Evolutionary conservation across 2,329 filamentous ascomycete genomes (phyloP), one percentile per base, ranked within the genome.

Genomic region (Diaporthe citrichinensis): DNA sequence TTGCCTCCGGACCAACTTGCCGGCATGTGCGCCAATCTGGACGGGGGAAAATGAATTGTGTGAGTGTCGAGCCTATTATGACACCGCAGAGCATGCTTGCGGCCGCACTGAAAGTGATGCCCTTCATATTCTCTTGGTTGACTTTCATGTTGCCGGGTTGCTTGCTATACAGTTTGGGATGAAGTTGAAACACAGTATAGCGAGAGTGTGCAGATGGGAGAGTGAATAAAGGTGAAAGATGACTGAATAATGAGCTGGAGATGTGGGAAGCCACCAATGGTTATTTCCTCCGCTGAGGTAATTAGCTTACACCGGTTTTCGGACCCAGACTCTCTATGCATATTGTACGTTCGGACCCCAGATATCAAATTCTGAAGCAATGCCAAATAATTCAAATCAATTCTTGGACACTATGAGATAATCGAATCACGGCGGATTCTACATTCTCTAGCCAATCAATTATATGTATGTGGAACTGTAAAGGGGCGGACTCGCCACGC

Each of bases 11-110:
- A 53, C n/a, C 49, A 53, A 53, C 14, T 53, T 53, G 49, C 8
- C 49, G 49, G 9, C 49, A 53, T 53, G 49, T 53, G n/a, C 49
- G 49, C 49, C 49, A 53, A 53, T 53, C 49, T 53, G 49, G 49
- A 10, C 49, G 49, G 1, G 49, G 49, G n/a, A 25, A 53, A 53
- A 53, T 10, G n/a, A 53, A 53, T 25, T 53, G 49, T 25, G 49
- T 53, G 49, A 53, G 23, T 12, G 49, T 53, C 49, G 49, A 53
- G n/a, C 49, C 49, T 53, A 53, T 25, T 9, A 53, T 53, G 49
- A 53, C 23, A 10, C 49, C 49, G 49, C n/a, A 53, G 25, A 53
- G 49, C 9, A 25, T 53, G 49, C 49, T 53, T n/a, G n/a, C 20
- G 49, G 12, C n/a, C 7, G 12, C 49, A 53, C n/a, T 25, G 23